Evolutionary conservation across 2,329 filamentous ascomycete genomes (phyloP), one percentile per base, ranked within the genome.

Genomic region (Trematosphaeria pertusa): DNA sequence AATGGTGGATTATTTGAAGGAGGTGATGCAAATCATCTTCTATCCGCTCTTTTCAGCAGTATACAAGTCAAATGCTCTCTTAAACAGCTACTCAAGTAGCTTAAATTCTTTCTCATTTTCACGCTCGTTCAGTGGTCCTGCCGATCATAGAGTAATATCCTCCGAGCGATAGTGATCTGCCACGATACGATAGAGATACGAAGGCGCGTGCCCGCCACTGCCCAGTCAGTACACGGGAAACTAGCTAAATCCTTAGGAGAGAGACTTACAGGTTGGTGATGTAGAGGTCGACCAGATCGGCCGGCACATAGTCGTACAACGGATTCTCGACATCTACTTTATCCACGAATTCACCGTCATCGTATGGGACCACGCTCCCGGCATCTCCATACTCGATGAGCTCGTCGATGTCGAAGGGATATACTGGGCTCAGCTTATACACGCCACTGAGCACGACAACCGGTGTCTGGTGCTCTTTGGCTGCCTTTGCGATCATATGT

Each of bases 341-440:
- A 35, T 90, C 86, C 39, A 96, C 86, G 60, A 96, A 81, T 30
- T 85, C 80, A 5, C 90, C 91, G 53, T 97, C 87, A 15, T 89
- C 83, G 66, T 90, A 96, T 30, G 80, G 81, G 33, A 94, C 83
- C 46, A 91, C 87, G 56, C 83, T 87, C 43, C 87, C 86, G 1
- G 91, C 85, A 67, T 92, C 86, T 12, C 91, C 93, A 75, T 91
- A 91, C 73, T 97, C 93, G 48, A 96, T 88, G 50, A 96, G 76
- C 4, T 86, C 84, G 54, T 91, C 87, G 42, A 88, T 86, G 62
- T 94, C 86, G 62, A 91, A 92, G 1, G 91, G 88, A 62, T 91
- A 93, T 48, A 95, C 86, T 0, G 94, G 92, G 59, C 90, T 95
- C 44, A 99, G 83, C 74, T 96, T 96, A 78, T 97, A 97, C 15